phyloP scores from a whole-genome alignment of 345 rosid genomes.

The Rhodomyrtus tomentosa region DNA sequence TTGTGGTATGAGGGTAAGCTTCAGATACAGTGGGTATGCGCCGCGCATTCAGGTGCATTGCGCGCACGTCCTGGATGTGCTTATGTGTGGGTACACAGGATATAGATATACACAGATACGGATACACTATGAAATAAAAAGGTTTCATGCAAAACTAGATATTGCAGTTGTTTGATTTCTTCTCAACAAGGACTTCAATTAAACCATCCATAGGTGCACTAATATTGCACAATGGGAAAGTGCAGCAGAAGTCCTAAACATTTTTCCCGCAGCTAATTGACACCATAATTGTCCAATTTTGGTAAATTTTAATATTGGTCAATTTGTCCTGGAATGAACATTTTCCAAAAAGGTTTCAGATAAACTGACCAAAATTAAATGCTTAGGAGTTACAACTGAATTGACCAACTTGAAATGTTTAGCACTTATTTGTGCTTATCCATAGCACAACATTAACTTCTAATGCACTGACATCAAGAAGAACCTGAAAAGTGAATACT shows the following conservation, averaged over 20 bases:
- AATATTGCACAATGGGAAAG: background rate
- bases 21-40: background rate
- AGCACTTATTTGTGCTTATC: background rate
- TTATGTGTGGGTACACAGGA: background rate
- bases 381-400: background rate
- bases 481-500: background rate
- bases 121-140: background rate
- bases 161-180: background rate
- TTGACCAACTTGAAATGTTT: background rate
- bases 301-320: background rate
- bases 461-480: background rate
- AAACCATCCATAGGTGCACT: background rate
- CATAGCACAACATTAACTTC: background rate
- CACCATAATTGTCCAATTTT: background rate
- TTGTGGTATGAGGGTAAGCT: background rate
- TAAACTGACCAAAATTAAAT: background rate
- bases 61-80: background rate
- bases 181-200: background rate
- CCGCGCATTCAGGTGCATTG: background rate
- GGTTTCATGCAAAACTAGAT: background rate
- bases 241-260: background rate
- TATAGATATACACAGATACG: background rate
- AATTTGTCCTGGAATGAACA: background rate
- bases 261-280: background rate
- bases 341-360: background rate